Conservation (phyloP, 139 green algal genomes). For the Mesostigma viride region DNA sequence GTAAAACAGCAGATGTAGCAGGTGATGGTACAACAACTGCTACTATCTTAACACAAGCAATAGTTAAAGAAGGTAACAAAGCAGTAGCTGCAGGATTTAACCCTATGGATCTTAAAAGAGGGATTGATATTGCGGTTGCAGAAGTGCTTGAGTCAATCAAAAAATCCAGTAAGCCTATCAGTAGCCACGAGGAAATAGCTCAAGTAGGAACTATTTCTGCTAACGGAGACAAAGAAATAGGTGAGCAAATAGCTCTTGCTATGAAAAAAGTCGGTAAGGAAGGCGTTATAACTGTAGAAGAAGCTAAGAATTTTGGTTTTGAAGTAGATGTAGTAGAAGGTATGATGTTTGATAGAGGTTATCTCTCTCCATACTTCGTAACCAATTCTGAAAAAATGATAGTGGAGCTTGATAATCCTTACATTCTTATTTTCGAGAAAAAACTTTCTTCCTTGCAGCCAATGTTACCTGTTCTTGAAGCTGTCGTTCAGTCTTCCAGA, state of each 20-base stretch:
- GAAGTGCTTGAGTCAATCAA: constrained; percentile 51
- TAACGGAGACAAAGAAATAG: constrained; percentile 96
- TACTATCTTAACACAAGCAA: constrained; percentile 89
- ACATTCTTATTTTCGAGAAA: constrained; percentile 94
- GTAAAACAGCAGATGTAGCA: constrained; percentile 91
- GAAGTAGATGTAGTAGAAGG: constrained; percentile 76
- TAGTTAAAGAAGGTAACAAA: constrained; percentile 89
- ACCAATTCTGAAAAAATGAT: constrained; percentile 99
- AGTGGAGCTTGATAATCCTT: constrained; percentile 92
- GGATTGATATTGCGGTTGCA: constrained; percentile 89
- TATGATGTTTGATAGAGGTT: constrained; percentile 88
- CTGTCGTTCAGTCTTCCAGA: constrained; percentile 75
- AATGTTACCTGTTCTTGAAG: constrained; percentile 90
- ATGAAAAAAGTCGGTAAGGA: constrained; percentile 99
- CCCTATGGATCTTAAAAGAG: constrained; percentile 91
- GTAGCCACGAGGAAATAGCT: constrained; percentile 92
- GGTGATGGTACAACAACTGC: constrained; percentile 97
- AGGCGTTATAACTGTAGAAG: constrained; percentile 54
- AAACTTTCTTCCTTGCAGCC: constrained; percentile 76
- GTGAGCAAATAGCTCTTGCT: constrained; percentile 86
- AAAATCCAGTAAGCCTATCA: constrained; percentile 52
- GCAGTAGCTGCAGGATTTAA: constrained; percentile 97
- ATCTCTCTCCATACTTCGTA: constrained; percentile 97
- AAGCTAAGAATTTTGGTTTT: too few relatives aligned
- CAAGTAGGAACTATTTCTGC: constrained; percentile 95